phyloP scores from a whole-genome alignment of 352 stramenopile species.

The Phytophthora palmivora region DNA sequence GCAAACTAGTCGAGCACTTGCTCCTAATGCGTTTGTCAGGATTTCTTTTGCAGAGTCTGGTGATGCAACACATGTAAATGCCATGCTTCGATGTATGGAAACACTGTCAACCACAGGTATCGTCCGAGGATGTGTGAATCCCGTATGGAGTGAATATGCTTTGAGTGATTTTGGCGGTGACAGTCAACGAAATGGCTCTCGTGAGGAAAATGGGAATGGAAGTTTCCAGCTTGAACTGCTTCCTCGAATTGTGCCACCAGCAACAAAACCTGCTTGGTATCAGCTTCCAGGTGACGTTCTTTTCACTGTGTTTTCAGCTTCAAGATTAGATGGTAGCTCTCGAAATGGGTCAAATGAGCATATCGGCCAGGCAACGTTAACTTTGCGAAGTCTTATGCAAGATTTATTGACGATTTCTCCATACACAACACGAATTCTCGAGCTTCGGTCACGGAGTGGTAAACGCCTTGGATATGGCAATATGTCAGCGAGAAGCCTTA shows the following conservation, averaged over 20 bases:
- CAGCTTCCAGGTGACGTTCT: constrained; percentile 66
- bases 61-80: constrained; percentile 20
- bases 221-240: constrained; percentile 59
- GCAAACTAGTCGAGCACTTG: constrained; percentile 15
- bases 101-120: constrained; percentile 48
- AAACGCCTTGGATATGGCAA: constrained; percentile 32
- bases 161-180: constrained; percentile 9
- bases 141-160: constrained; percentile 55
- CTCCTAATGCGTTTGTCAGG: constrained; percentile 52
- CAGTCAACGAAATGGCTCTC: neutral
- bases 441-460: constrained; percentile 48
- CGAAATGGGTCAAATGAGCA: constrained; percentile 45
- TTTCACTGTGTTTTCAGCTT: constrained; percentile 62
- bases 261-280: constrained; percentile 45
- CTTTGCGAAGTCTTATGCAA: constrained; percentile 46
- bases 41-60: constrained; percentile 62
- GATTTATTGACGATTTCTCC: constrained; percentile 36
- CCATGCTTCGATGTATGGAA: constrained; percentile 79
- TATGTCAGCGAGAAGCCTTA: constrained; percentile 25
- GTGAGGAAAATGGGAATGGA: constrained; percentile 1
- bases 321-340: constrained; percentile 5
- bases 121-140: constrained; percentile 29
- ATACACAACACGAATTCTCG: constrained; percentile 36
- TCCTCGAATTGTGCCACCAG: constrained; percentile 28
- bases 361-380: constrained; percentile 59